Conservation (phyloP, 768 basidiomycete species). For the Rhodotorula graminis region DNA sequence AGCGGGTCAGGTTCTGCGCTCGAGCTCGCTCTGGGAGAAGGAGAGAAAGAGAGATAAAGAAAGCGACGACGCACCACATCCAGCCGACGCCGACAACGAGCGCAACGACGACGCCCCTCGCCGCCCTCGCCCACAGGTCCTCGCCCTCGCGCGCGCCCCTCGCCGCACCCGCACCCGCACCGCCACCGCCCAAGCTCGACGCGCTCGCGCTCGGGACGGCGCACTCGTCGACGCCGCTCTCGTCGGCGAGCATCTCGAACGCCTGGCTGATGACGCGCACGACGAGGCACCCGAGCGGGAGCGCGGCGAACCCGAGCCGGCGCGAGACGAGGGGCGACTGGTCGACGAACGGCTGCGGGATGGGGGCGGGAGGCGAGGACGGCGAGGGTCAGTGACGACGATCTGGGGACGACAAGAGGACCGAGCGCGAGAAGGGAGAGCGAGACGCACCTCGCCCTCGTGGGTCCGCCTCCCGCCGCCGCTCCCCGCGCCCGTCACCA, state of each 20-base stretch:
- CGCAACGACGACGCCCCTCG: slow-evolving; percentile 9
- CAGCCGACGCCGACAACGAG: slow-evolving; percentile 63
- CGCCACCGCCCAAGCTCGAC: too few species aligned
- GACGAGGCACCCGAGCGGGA: slow-evolving; percentile 78
- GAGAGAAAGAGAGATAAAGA: not conserved
- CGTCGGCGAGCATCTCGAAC: slow-evolving; percentile 47
- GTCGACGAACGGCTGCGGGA: slow-evolving; percentile 74
- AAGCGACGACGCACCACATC: slow-evolving; percentile 63
- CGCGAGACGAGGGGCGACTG: slow-evolving; percentile 92
- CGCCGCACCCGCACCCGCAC: not conserved
- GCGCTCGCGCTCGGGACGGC: slow-evolving; percentile 20
- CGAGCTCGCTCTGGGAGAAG: not conserved
- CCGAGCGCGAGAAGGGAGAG: not conserved
- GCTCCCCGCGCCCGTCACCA: slow-evolving; percentile 56
- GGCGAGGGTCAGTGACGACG: not conserved
- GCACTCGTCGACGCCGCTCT: slow-evolving; percentile 41
- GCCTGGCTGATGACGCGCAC: slow-evolving; percentile 50
- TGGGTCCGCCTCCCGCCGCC: slow-evolving; percentile 53
- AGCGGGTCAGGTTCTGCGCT: not conserved
- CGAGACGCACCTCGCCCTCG: slow-evolving; percentile 63
- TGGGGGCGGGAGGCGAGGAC: not conserved
- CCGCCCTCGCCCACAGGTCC: slow-evolving; percentile 15
- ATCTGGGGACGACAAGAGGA: not conserved
- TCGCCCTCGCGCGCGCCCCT: slow-evolving; percentile 7
- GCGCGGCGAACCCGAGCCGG: slow-evolving; percentile 83